A percentile compares a stretch with the other conserved stretches of the same genome.
phyloP scores from a whole-genome alignment of 192 early-diverging fungal species.

The Lobosporangium transversale region DNA sequence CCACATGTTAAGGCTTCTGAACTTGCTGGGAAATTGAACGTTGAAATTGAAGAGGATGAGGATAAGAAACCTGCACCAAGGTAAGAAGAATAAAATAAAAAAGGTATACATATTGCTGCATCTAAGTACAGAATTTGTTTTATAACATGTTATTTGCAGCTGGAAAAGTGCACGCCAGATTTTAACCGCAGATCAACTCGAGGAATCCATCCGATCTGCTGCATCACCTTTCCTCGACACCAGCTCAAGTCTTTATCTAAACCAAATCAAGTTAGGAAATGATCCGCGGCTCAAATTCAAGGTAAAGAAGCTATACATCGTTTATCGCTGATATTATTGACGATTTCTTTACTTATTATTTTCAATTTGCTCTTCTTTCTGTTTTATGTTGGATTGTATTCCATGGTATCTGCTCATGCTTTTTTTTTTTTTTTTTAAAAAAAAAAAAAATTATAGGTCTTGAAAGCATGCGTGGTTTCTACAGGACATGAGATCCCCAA shows the following conservation, averaged over 20 bases:
- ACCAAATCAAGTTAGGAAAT: slow-evolving; percentile 13
- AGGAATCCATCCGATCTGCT: slow-evolving; percentile 37
- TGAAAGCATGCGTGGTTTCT: slow-evolving; percentile 41
- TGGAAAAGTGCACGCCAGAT: slow-evolving; percentile 40
- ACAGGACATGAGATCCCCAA: slow-evolving; percentile 47
- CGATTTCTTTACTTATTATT: not conserved
- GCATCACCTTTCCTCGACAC: slow-evolving; percentile 34
- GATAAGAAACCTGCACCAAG: not conserved
- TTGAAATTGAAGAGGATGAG: slow-evolving; percentile 41
- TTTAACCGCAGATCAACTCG: slow-evolving; percentile 26
- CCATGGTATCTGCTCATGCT: too few species aligned
- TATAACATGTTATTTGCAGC: slow-evolving; percentile 5
- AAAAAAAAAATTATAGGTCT: slow-evolving; percentile 22
- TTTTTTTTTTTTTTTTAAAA: slow-evolving; percentile 2
- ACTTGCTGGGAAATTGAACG: slow-evolving; percentile 26
- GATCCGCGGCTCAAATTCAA: slow-evolving; percentile 40
- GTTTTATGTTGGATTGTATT: too few species aligned
- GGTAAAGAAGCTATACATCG: too few species aligned
- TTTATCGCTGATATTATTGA: too few species aligned
- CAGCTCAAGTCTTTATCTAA: slow-evolving; percentile 3
- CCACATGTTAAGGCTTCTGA: slow-evolving; percentile 6
- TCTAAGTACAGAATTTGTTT: not conserved
- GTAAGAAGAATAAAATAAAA: not conserved
- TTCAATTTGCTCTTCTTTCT: too few species aligned
- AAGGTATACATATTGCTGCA: not conserved